Conservation (phyloP, 1,284 basidiomycete species). For the Pyrrhoderma noxium region DNA sequence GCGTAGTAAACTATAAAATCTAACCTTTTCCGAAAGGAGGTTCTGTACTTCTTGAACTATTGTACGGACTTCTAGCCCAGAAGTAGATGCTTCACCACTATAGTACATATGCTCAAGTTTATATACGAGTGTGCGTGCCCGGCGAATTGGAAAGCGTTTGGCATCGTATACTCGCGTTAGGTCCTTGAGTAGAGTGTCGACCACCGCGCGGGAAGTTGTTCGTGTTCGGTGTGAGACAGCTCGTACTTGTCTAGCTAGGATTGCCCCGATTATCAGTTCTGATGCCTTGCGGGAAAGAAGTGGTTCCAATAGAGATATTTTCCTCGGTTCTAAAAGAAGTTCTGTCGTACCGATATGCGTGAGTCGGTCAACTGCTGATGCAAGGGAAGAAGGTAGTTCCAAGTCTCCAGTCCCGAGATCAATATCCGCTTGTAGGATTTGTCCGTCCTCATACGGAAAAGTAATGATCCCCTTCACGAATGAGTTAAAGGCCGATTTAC, state of each 20-base stretch:
- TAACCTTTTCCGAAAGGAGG: constrained; percentile 11
- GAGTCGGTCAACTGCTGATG: constrained; percentile 50
- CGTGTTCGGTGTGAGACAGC: constrained; percentile 51
- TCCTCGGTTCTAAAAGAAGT: constrained; percentile 41
- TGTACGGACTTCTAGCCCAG: constrained; percentile 23
- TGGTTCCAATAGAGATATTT: constrained; percentile 37
- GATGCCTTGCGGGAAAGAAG: constrained; percentile 16
- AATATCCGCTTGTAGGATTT: no score
- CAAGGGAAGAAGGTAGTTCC: constrained; percentile 45
- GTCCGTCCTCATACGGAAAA: constrained; percentile 39
- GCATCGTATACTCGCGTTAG: constrained; percentile 42
- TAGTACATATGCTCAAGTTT: constrained; percentile 49
- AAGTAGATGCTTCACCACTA: constrained; percentile 22
- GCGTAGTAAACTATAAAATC: neutral
- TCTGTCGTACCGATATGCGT: constrained; percentile 62
- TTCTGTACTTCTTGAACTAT: constrained; percentile 32
- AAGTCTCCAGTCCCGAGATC: constrained; percentile 43
- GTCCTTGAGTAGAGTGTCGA: constrained; percentile 40
- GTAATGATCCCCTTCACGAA: constrained; percentile 10
- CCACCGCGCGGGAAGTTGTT: constrained; percentile 36
- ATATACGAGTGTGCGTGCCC: constrained; percentile 44
- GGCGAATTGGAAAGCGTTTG: constrained; percentile 42
- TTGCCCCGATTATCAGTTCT: constrained; percentile 36
- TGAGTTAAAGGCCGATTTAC: constrained; percentile 38
- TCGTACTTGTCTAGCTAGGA: constrained; percentile 56